A percentile compares a stretch with the other conserved stretches of the same genome.
phyloP scores from a whole-genome alignment of 768 basidiomycete genomes.

The Leucocoprinus sp. region DNA sequence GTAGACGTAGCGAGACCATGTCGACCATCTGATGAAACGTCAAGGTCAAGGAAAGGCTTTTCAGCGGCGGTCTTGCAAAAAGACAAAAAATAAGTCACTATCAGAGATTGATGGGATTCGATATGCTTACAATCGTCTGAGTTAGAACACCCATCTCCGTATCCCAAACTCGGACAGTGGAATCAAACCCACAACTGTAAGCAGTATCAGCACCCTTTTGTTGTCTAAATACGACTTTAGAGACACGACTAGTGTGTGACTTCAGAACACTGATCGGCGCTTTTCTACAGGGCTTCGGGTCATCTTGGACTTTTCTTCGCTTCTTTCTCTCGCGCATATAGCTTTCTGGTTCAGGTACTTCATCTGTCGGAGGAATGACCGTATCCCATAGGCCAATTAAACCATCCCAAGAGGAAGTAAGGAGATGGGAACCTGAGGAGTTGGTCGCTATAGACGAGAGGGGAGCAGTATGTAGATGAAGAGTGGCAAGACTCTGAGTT shows the following conservation, averaged over 20 bases:
- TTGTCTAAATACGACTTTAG: slow-evolving; percentile 49
- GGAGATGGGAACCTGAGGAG: slow-evolving; percentile 47
- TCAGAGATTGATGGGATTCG: background rate
- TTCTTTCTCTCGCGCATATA: slow-evolving; percentile 41
- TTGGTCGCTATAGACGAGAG: slow-evolving; percentile 64
- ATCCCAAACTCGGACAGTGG: slow-evolving; percentile 86
- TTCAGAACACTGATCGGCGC: slow-evolving; percentile 68
- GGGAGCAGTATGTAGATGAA: slow-evolving; percentile 79
- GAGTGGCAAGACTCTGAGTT: slow-evolving; percentile 49
- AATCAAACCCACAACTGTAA: slow-evolving; percentile 83
- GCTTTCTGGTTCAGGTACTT: slow-evolving; percentile 39
- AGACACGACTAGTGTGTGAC: slow-evolving; percentile 79
- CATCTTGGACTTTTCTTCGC: slow-evolving; percentile 50
- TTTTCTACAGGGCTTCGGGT: slow-evolving; percentile 41
- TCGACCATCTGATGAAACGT: slow-evolving; percentile 33
- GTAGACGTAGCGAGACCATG: slow-evolving; percentile 57
- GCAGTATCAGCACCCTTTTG: slow-evolving; percentile 29
- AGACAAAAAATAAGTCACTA: background rate
- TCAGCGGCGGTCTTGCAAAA: slow-evolving; percentile 51
- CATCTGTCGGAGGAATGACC: slow-evolving; percentile 50
- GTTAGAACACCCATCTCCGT: slow-evolving; percentile 66
- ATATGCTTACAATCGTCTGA: slow-evolving; percentile 52
- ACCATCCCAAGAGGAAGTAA: slow-evolving; percentile 85
- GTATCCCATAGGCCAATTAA: slow-evolving; percentile 80
- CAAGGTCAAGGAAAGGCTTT: slow-evolving; percentile 67